phyloP scores from a whole-genome alignment of 129 eudicot species.

The Silybum marianum region DNA sequence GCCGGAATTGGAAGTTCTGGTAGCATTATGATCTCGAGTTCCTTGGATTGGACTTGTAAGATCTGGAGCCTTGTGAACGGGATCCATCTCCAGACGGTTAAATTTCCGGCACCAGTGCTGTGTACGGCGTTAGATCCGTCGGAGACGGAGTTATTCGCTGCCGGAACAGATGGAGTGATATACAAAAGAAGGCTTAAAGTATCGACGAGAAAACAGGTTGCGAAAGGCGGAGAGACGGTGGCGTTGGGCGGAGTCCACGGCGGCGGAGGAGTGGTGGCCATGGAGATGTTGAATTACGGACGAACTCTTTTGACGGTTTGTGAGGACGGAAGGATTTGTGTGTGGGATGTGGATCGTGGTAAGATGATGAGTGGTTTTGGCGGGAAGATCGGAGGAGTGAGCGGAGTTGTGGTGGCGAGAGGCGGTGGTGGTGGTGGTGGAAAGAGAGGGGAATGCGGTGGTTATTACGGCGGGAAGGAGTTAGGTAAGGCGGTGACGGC shows the following conservation, averaged over 20 bases:
- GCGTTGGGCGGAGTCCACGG: conserved; percentile 16
- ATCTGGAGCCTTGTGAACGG: conserved; percentile 35
- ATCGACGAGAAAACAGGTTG: background rate
- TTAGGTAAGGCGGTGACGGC: conserved; percentile 16
- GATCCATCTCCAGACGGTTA: conserved; percentile 35
- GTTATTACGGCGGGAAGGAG: conserved; percentile 25
- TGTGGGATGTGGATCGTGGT: conserved; percentile 36
- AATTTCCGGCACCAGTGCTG: conserved; percentile 23
- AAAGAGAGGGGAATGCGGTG: background rate
- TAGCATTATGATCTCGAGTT: conserved; percentile 39
- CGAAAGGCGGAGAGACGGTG: background rate
- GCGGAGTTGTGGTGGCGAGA: conserved; percentile 38
- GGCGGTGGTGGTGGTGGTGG: conserved; percentile 20
- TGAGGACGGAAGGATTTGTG: conserved; percentile 40
- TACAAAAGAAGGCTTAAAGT: conserved; percentile 36
- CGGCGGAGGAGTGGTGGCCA: conserved; percentile 36
- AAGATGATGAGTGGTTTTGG: conserved; percentile 27
- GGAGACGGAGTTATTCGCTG: conserved; percentile 38
- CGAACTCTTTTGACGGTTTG: conserved; percentile 30
- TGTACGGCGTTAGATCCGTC: conserved; percentile 36
- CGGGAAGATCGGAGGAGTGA: conserved; percentile 26
- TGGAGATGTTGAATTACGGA: conserved; percentile 33
- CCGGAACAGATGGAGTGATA: conserved; percentile 36
- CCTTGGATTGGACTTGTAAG: conserved; percentile 49
- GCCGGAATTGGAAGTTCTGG: conserved; percentile 28